Conservation (phyloP, 257 asterid genomes). For the Scutellaria galericulata region DNA sequence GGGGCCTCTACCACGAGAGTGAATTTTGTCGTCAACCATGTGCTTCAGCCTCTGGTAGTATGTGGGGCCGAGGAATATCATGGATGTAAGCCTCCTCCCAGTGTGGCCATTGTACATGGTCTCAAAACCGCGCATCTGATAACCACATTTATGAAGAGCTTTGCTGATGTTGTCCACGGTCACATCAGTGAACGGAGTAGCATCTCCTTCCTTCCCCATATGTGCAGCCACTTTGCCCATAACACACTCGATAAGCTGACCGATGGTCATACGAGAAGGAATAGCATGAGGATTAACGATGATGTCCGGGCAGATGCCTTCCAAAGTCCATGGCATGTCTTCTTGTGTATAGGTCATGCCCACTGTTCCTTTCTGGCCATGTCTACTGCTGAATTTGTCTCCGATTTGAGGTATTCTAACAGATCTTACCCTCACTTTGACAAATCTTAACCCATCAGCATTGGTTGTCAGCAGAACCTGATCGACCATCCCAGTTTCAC, state of each 20-base stretch:
- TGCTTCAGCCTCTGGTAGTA: conserved; percentile 98
- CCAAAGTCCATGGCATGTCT: conserved; percentile 97
- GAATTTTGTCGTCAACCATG: conserved; percentile 96
- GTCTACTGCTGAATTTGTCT: conserved; percentile 94
- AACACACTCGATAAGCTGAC: conserved; percentile 94
- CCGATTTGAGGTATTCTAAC: conserved; percentile 97
- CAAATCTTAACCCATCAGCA: conserved; percentile 94
- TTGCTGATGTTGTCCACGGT: conserved; percentile 93
- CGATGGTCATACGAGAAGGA: conserved; percentile 98
- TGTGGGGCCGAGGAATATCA: conserved; percentile 94
- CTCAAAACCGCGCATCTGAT: conserved; percentile 97
- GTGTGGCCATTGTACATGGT: conserved; percentile 98
- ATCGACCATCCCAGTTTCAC: conserved; percentile 95
- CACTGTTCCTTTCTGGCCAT: conserved; percentile 96
- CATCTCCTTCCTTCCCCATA: conserved; percentile 98
- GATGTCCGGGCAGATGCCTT: conserved; percentile 90
- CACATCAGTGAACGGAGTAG: conserved; percentile 96
- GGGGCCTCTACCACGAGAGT: conserved; percentile 98
- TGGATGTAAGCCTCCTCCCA: conserved; percentile 76
- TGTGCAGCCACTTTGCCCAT: conserved; percentile 99
- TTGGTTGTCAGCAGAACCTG: conserved; percentile 91
- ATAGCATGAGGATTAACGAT: conserved; percentile 96
- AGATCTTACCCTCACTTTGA: conserved; percentile 92
- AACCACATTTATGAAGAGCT: conserved; percentile 96
- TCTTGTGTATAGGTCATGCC: conserved; percentile 98